Percentiles rank a stretch among this genome's conserved stretches.
Evolutionary conservation across 495 filamentous ascomycete genomes (phyloP).

Genomic region (Physcia stellaris): DNA sequence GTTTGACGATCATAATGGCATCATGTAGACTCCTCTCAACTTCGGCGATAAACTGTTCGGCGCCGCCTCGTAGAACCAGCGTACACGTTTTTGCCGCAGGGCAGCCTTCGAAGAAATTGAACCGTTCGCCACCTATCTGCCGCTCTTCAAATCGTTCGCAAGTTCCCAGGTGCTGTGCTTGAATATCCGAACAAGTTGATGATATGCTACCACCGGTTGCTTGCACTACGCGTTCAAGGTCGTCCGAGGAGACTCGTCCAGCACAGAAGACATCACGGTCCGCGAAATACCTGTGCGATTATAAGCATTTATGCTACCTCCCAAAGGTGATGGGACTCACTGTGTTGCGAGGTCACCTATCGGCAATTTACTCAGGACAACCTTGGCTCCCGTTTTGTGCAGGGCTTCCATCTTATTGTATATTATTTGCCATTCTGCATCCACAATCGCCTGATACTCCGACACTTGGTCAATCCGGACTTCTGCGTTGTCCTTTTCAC

Average conservation of each 20-base stretch:
- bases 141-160: slow-evolving; percentile 88
- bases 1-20: slow-evolving; percentile 99
- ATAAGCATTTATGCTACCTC: not conserved
- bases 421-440: slow-evolving; percentile 99
- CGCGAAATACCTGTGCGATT: slow-evolving; percentile 58
- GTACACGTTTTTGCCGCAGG: slow-evolving; percentile 94
- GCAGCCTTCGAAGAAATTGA: slow-evolving; percentile 96
- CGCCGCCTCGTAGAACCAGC: slow-evolving; percentile 83
- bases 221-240: slow-evolving; percentile 91
- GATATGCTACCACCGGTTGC: slow-evolving; percentile 86
- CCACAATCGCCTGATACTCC: slow-evolving; percentile 98
- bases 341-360: slow-evolving; percentile 97
- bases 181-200: slow-evolving; percentile 94
- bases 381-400: slow-evolving; percentile 85
- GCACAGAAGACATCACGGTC: slow-evolving; percentile 98
- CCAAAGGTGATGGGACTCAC: slow-evolving; percentile 26
- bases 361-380: slow-evolving; percentile 91
- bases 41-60: slow-evolving; percentile 98
- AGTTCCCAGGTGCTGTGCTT: slow-evolving; percentile 74
- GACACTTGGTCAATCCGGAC: slow-evolving; percentile 96
- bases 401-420: slow-evolving; percentile 96
- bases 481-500: slow-evolving; percentile 97
- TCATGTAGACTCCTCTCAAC: slow-evolving; percentile 95
- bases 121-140: slow-evolving; percentile 93
- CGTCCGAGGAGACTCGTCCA: slow-evolving; percentile 80